These are phyloP conservation scores for Dactylorhiza incarnata DNA, from an alignment of 106 monocot species.

Conservation along the genomic window DNA sequence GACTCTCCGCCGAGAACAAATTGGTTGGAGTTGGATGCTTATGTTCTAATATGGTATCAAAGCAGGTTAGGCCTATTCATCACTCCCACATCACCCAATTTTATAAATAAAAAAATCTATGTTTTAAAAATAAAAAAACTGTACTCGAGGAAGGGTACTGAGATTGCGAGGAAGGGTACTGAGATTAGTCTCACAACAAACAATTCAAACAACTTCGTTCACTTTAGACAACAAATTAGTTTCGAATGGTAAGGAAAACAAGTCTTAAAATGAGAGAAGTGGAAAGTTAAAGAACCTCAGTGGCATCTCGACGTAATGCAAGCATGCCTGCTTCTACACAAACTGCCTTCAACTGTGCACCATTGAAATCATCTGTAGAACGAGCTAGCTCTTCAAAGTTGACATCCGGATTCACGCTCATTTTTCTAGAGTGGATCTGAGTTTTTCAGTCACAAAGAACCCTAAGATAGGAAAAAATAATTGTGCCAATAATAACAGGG, in stretches of 20 bases:
- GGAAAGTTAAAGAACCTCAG: constrained; percentile 46
- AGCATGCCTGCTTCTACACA: constrained; percentile 98
- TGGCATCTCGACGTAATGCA: constrained; percentile 80
- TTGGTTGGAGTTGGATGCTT: too few species aligned
- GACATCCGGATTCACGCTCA: constrained; percentile 92
- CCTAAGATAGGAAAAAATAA: not conserved
- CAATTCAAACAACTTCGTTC: too few species aligned
- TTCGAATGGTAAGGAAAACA: not conserved
- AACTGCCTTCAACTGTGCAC: constrained; percentile 89
- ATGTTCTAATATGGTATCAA: too few species aligned
- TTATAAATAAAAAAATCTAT: too few species aligned
- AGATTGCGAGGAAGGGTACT: too few species aligned
- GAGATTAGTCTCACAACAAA: too few species aligned
- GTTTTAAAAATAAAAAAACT: too few species aligned
- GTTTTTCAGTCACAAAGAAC: not conserved
- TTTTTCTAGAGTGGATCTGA: constrained; percentile 98
- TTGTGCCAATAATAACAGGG: constrained; percentile 1
- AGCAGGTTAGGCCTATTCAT: too few species aligned
- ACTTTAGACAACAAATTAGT: not conserved
- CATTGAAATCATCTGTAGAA: constrained; percentile 90
- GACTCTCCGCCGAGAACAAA: too few species aligned
- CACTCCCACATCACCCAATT: too few species aligned
- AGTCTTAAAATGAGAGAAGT: not conserved
- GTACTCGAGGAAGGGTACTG: too few species aligned
- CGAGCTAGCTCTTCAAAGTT: constrained; percentile 97